A percentile compares a stretch with the other conserved stretches of the same genome.
Conservation (phyloP, 1,284 basidiomycete species). For the Hypsizygus ulmarius region DNA sequence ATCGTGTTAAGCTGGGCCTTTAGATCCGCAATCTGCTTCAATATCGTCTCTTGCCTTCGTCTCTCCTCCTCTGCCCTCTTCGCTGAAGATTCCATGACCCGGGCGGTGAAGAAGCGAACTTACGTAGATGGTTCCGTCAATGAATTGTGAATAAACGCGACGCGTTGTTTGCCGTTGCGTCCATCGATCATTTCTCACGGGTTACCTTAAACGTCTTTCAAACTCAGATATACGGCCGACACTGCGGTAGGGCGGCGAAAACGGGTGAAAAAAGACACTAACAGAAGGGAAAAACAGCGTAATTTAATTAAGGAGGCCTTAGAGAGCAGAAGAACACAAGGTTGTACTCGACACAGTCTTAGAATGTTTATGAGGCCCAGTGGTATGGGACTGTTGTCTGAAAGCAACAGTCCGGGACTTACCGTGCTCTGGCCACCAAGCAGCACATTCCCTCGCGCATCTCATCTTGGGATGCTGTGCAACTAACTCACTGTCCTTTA, state of each 20-base stretch:
- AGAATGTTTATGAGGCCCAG: conserved; percentile 1
- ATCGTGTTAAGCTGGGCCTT: conserved; percentile 28
- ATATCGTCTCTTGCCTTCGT: conserved; percentile 29
- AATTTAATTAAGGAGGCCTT: conserved; percentile 4
- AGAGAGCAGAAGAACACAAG: background rate
- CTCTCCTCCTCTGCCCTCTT: conserved; percentile 25
- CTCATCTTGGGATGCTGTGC: conserved; percentile 19
- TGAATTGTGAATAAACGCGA: conserved; percentile 15
- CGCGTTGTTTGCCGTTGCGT: conserved; percentile 23
- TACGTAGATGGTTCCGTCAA: background rate
- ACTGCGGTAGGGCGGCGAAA: conserved; percentile 9
- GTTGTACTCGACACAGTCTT: conserved; percentile 4
- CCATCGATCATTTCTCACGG: conserved; percentile 18
- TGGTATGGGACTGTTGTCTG: conserved; percentile 10
- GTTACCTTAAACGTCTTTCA: conserved; percentile 19
- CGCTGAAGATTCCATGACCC: conserved; percentile 34
- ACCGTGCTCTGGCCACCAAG: conserved; percentile 15
- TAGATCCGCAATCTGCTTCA: conserved; percentile 31
- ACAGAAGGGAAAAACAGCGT: background rate
- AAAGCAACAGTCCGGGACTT: conserved; percentile 21
- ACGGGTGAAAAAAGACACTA: conserved; percentile 20
- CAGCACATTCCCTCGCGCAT: conserved; percentile 13
- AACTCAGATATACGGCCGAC: conserved; percentile 26
- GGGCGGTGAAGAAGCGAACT: background rate
- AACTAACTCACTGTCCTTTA: conserved; percentile 11